Conservation (phyloP, 805 yeast genomes). For the Metschnikowia koreensis region DNA sequence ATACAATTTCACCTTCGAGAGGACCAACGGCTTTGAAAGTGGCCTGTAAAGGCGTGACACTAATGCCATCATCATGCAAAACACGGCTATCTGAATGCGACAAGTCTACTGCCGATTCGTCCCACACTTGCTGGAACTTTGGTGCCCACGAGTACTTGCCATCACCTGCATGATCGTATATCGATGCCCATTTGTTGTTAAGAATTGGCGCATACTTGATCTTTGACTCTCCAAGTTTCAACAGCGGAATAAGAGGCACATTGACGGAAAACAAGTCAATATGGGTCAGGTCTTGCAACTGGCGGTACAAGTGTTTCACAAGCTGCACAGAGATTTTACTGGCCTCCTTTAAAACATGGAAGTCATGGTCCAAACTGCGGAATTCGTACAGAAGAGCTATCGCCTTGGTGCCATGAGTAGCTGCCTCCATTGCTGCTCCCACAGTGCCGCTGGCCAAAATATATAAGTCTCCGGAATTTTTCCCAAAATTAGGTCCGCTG, state of each 20-base stretch:
- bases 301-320: slow-evolving; percentile 53
- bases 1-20: slow-evolving; percentile 55
- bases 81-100: slow-evolving; percentile 69
- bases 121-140: slow-evolving; percentile 66
- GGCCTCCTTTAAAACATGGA: slow-evolving; percentile 57
- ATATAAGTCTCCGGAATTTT: slow-evolving; percentile 86
- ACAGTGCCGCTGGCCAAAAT: slow-evolving; percentile 91
- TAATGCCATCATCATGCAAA: slow-evolving; percentile 59
- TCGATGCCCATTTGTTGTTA: slow-evolving; percentile 75
- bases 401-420: slow-evolving; percentile 64
- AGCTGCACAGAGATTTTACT: slow-evolving; percentile 64
- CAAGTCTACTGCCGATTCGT: slow-evolving; percentile 40
- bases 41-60: slow-evolving; percentile 60
- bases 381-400: slow-evolving; percentile 89
- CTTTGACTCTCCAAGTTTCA: slow-evolving; percentile 56
- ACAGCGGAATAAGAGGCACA: slow-evolving; percentile 64
- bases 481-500: slow-evolving; percentile 95
- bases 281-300: slow-evolving; percentile 49
- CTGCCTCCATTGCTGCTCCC: slow-evolving; percentile 96
- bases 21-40: slow-evolving; percentile 56
- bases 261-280: slow-evolving; percentile 82
- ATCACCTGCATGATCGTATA: slow-evolving; percentile 41
- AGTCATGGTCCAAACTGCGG: slow-evolving; percentile 48
- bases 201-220: slow-evolving; percentile 75
- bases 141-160: slow-evolving; percentile 77